A percentile compares a stretch with the other conserved stretches of the same genome.
phyloP scores from a whole-genome alignment of 306 rosid species.

The Parietaria judaica region DNA sequence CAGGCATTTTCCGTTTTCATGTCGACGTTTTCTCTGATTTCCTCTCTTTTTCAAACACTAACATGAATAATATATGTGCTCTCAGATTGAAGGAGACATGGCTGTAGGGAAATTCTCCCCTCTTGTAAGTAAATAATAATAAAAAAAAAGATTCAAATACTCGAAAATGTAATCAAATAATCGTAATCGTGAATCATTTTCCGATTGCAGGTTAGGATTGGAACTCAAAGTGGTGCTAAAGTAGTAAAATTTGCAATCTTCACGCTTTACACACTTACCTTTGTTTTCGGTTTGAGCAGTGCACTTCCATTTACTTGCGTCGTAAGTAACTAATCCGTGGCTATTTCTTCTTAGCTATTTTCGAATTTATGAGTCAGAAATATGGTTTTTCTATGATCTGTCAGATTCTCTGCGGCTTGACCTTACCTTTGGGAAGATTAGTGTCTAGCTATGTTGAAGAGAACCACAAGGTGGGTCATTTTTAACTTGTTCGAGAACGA shows the following conservation, averaged over 20 bases:
- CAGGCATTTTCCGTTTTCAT: conserved; percentile 39
- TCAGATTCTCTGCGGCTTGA: conserved; percentile 64
- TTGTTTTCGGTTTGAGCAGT: conserved; percentile 46
- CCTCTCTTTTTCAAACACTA: no score
- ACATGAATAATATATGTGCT: not conserved
- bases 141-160: not conserved
- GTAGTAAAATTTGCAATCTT: conserved; percentile 47
- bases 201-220: conserved; percentile 62
- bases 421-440: conserved; percentile 65
- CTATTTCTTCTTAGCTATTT: not conserved
- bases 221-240: conserved; percentile 47
- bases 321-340: conserved; percentile 29
- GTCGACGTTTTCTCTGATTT: not conserved
- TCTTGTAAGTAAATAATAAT: conserved; percentile 38
- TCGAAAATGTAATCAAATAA: not conserved
- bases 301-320: conserved; percentile 56
- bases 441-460: conserved; percentile 60
- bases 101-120: conserved; percentile 88
- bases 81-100: conserved; percentile 64
- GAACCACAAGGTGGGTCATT: conserved; percentile 54
- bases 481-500: not conserved
- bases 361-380: not conserved
- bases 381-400: not conserved
- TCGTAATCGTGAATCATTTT: not conserved
- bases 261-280: conserved; percentile 44